Conservation (phyloP, 768 basidiomycete species). For the Guyanaporus albipodus region DNA sequence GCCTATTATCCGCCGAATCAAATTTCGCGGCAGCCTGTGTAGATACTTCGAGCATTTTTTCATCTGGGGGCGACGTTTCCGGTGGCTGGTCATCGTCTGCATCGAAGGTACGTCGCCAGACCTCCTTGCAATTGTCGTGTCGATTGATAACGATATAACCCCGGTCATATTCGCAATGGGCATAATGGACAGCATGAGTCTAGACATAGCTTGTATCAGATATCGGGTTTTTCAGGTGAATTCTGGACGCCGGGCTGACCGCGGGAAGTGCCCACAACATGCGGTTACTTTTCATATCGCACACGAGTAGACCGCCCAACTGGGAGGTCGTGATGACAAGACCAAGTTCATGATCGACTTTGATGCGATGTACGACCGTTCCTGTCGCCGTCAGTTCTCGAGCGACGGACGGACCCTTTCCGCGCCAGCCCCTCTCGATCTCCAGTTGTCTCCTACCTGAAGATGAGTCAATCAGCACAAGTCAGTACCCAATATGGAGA, state of each 20-base stretch:
- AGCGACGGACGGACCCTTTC: slow-evolving; percentile 40
- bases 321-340: slow-evolving; percentile 56
- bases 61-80: slow-evolving; percentile 33
- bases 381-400: slow-evolving; percentile 35
- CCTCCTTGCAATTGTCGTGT: slow-evolving; percentile 52
- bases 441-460: slow-evolving; percentile 44
- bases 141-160: slow-evolving; percentile 75
- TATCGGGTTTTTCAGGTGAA: background rate
- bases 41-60: slow-evolving; percentile 24
- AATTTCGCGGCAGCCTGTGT: slow-evolving; percentile 16
- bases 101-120: slow-evolving; percentile 55
- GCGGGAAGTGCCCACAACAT: slow-evolving; percentile 60
- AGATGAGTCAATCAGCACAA: slow-evolving; percentile 8
- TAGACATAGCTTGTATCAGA: slow-evolving; percentile 5
- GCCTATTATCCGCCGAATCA: slow-evolving; percentile 10
- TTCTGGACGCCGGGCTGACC: slow-evolving; percentile 34
- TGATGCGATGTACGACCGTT: slow-evolving; percentile 62
- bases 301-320: slow-evolving; percentile 55
- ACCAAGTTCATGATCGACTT: slow-evolving; percentile 62
- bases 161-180: slow-evolving; percentile 70
- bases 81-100: slow-evolving; percentile 23
- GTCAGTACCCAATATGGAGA: slow-evolving; percentile 1
- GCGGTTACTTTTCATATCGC: slow-evolving; percentile 45
- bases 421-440: slow-evolving; percentile 53
- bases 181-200: slow-evolving; percentile 31